Evolutionary conservation across 768 basidiomycete species (phyloP), one percentile per base, ranked within the genome.

Genomic region (Rhizopogon vesiculosus): DNA sequence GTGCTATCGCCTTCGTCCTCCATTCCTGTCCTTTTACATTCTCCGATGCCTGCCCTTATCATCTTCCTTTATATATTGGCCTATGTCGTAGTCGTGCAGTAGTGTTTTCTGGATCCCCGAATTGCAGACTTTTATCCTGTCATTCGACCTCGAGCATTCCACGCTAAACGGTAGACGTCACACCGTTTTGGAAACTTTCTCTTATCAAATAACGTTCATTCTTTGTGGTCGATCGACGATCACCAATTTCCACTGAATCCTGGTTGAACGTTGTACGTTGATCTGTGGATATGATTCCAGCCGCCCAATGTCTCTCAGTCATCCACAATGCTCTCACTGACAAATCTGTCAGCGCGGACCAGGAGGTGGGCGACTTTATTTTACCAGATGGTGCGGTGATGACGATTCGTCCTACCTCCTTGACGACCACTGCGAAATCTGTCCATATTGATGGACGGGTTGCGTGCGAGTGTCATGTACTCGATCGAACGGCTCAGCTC

Each of bases 251-350:
- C 25, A 25, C 25, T 25, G 25, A 25, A 25, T 25, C 4, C 25
- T 25, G 25, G 25, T 25, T 25, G 25, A 25, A 25, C 25, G 25
- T 25, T 25, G 3, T 4, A 25, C 25, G 25, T 33, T 15, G 33
- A 22, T 9, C n/a, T 8, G 45, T 18, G 16, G 19, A 13, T 22
- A 62, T 64, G 64, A 25, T 49, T 38, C 51, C 43, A 6, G 39
- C 46, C 0, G 35, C 16, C 48, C 41, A 22, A 3, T 58, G 63
- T 45, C 13, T 64, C 31, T 51, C 51, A 28, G 55, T 55, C 18
- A 40, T 64, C n/a, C 62, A 65, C 49, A 55, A 57, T 9, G 51
- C 46, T 6, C 31, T 65, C 7, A 39, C 35, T 9, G 42, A 31
- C 29, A 10, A 10, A 4, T 1, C 7, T n/a, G 10, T 19, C 33